Evolutionary conservation across 1,139 yeast species (phyloP), one percentile per base, ranked within the genome.

Genomic region (Pichia sp.): DNA sequence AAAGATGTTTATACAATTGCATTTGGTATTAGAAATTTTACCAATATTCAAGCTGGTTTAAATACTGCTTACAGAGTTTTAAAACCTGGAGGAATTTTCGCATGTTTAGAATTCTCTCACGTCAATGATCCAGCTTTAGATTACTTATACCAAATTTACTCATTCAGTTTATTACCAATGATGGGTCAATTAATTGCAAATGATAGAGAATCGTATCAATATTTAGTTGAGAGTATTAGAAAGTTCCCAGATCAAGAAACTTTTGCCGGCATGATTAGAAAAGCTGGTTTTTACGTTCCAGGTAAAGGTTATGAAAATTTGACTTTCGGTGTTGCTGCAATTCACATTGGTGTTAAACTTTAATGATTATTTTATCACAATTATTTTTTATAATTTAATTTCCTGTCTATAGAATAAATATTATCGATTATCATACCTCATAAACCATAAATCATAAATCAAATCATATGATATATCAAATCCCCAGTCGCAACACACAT

Each of bases 41-140:
- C 99, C 51, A 76, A 92, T 63, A 83, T 92, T 56, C 97, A 90
- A 68, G 89, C 88, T 11, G 98, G 97, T 29, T 76, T 92, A 59
- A 77, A 85, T 59, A 85, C 97, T 25, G 98, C 98, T 34, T 86
- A 90, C 71, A 79, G 99, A 59, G 95, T 90, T 29, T 77, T 92
- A 63, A 87, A 85, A 67, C 98, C 97, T n/a, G 98, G 99, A 62
- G 99, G 99, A 61, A 87, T 94, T 45, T 94, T 92, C 66, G 96
- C 96, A 37, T 90, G 97, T 68, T 76, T 92, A 53, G 99, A 92
- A 67, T 92, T 92, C 63, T 84, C 95, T 51, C 92, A 89, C 64
- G 97, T 94, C 51, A 85, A 86, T 50, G 85, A 88, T 64, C 81
- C 87, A 26, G 63, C 83, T 15, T 69, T 94, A 47, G 92, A 86